Conservation (phyloP, 2,329 filamentous ascomycete genomes). For the Tolypocladium endophyticum region DNA sequence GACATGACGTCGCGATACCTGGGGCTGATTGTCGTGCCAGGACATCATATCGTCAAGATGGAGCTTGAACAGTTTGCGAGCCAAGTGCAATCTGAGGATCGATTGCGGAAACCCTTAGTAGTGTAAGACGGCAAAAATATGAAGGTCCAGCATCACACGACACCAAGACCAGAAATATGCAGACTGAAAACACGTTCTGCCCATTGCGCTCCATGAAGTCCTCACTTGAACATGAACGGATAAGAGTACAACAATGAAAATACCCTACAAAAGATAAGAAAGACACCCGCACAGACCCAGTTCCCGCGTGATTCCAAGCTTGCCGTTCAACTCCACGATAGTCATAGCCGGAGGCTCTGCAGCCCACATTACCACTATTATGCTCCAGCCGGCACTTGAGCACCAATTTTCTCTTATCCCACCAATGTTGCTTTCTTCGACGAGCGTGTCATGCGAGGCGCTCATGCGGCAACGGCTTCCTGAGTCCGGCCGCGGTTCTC, state of each 20-base stretch:
- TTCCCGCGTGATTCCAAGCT: constrained; percentile 1
- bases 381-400: not conserved
- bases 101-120: not conserved
- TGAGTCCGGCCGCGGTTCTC: constrained; percentile 47
- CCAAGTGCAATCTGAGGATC: constrained; percentile 25
- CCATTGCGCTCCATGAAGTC: not conserved
- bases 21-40: constrained; percentile 82
- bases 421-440: not conserved
- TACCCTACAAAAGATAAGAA: constrained; percentile 12
- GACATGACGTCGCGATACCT: constrained; percentile 80
- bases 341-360: constrained; percentile 9
- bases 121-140: not conserved
- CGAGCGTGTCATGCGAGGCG: not conserved
- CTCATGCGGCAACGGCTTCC: constrained; percentile 35
- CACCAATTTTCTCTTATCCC: not conserved
- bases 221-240: constrained; percentile 15
- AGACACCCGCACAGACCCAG: constrained; percentile 6
- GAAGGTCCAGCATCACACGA: not conserved
- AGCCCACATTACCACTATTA: constrained; percentile 6
- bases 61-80: constrained; percentile 71
- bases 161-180: not conserved
- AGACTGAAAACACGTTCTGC: too few relatives aligned
- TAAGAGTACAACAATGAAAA: constrained; percentile 15
- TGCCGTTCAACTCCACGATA: constrained; percentile 13
- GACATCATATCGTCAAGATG: constrained; percentile 75